Evolutionary conservation across 2,329 filamentous ascomycete genomes (phyloP).

Genomic region (Talaromyces sp.): DNA sequence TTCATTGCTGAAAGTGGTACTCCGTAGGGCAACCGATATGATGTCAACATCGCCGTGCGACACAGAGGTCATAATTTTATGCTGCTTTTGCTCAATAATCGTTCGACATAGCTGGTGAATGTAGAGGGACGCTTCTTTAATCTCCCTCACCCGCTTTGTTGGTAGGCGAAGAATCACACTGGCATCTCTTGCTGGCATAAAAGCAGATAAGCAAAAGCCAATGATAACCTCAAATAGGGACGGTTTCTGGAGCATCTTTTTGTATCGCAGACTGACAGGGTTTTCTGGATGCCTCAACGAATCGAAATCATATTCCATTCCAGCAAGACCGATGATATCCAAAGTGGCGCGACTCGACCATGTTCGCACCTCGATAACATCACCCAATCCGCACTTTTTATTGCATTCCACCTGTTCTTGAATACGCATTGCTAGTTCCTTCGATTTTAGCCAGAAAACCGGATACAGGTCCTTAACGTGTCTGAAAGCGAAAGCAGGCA

Average conservation of each 20-base stretch:
- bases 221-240: background rate
- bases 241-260: constrained; percentile 14
- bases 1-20: constrained; percentile 69
- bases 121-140: constrained; percentile 50
- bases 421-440: constrained; percentile 62
- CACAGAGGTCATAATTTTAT: constrained; percentile 34
- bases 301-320: constrained; percentile 66
- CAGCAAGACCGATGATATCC: constrained; percentile 69
- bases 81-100: constrained; percentile 67
- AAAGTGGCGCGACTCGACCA: constrained; percentile 66
- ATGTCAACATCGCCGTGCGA: constrained; percentile 56
- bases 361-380: constrained; percentile 48
- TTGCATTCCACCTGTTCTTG: constrained; percentile 40
- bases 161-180: constrained; percentile 62
- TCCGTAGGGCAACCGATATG: constrained; percentile 71
- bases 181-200: constrained; percentile 38
- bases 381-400: background rate
- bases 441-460: constrained; percentile 75
- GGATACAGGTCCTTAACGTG: constrained; percentile 82
- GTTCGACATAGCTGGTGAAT: constrained; percentile 63
- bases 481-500: constrained; percentile 79
- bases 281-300: constrained; percentile 58
- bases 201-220: constrained; percentile 13
- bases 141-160: constrained; percentile 62
- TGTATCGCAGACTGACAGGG: constrained; percentile 44